These are phyloP conservation scores for Gloeopeniophorella convolvens DNA, from an alignment of 768 basidiomycete genomes.

Conservation along the genomic window DNA sequence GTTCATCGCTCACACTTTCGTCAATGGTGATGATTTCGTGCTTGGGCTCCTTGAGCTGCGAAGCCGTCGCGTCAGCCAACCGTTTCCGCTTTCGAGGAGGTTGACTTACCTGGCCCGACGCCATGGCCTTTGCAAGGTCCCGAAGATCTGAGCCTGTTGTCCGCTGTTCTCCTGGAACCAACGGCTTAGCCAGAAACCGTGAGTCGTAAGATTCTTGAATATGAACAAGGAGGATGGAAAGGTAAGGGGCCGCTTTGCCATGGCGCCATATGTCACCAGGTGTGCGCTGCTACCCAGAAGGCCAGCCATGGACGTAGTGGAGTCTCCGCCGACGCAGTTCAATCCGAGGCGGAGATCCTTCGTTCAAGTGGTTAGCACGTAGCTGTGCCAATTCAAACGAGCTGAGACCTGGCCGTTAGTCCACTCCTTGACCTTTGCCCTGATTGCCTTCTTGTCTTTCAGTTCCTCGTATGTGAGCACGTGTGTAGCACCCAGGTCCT, in stretches of 20 bases:
- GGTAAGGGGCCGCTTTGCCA: conserved; percentile 77
- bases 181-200: conserved; percentile 73
- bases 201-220: conserved; percentile 72
- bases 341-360: conserved; percentile 42
- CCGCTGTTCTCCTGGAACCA: conserved; percentile 53
- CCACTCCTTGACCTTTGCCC: conserved; percentile 53
- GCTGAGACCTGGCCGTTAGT: conserved; percentile 50
- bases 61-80: not conserved
- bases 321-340: conserved; percentile 59
- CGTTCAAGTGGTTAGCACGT: not conserved
- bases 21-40: conserved; percentile 60
- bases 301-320: conserved; percentile 63
- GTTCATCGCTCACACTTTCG: conserved; percentile 32
- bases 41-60: conserved; percentile 58
- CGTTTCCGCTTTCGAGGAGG: not conserved
- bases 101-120: conserved; percentile 13
- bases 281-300: conserved; percentile 62
- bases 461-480: conserved; percentile 77
- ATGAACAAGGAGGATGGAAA: conserved; percentile 77
- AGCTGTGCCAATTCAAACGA: not conserved
- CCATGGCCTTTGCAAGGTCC: conserved; percentile 12
- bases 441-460: conserved; percentile 41
- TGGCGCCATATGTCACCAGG: conserved; percentile 83
- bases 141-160: conserved; percentile 30
- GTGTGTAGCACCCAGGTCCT: conserved; percentile 62